phyloP scores from a whole-genome alignment of 768 basidiomycete genomes.

The Kwoniella pini region DNA sequence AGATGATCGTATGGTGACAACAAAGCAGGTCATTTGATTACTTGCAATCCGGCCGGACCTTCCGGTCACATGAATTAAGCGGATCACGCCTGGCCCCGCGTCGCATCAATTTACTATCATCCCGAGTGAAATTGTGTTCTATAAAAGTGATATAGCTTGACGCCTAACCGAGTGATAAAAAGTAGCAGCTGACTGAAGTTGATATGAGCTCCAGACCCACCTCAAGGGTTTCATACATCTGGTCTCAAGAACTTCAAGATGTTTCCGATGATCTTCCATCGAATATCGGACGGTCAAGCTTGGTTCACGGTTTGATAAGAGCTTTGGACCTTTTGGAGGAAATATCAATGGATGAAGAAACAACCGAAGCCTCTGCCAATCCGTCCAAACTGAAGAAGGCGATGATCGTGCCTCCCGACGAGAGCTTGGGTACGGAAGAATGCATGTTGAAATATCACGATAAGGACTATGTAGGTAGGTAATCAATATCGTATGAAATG shows the following conservation, averaged over 20 bases:
- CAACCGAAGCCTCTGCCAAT: neutral
- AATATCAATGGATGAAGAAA: neutral
- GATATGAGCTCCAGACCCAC: neutral
- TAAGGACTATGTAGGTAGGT: slow-evolving; percentile 67
- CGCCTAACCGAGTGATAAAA: no score
- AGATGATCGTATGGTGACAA: neutral
- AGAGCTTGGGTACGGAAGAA: slow-evolving; percentile 61
- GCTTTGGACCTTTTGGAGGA: slow-evolving; percentile 30
- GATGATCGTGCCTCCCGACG: slow-evolving; percentile 58
- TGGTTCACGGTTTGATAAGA: slow-evolving; percentile 41
- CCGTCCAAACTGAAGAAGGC: neutral
- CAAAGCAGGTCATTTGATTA: neutral
- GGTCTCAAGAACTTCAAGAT: slow-evolving; percentile 29
- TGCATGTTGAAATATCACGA: slow-evolving; percentile 72
- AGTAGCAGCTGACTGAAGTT: neutral
- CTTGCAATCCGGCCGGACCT: neutral
- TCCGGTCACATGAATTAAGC: neutral
- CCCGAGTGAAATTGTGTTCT: no score
- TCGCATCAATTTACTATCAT: no score
- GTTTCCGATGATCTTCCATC: slow-evolving; percentile 37
- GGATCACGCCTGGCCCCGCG: no score
- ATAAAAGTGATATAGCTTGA: no score
- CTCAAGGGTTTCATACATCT: slow-evolving; percentile 31
- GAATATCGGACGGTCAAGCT: slow-evolving; percentile 41
- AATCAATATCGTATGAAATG: neutral